phyloP scores from a whole-genome alignment of 257 asterid species.

The Solanum habrochaites region DNA sequence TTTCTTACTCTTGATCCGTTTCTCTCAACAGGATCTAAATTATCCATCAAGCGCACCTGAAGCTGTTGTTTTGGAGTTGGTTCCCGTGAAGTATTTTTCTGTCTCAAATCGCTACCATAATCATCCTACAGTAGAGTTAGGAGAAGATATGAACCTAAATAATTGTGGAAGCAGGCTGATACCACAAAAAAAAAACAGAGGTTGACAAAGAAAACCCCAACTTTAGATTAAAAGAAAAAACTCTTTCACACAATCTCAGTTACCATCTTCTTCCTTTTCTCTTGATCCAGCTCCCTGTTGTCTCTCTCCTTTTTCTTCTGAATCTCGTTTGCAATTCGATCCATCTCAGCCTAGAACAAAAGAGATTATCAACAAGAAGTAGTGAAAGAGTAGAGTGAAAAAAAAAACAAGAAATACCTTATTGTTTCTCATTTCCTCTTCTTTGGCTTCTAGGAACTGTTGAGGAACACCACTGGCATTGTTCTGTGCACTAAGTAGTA shows the following conservation, averaged over 20 bases:
- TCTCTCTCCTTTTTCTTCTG: slow-evolving; percentile 76
- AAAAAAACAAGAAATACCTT: slow-evolving; percentile 31
- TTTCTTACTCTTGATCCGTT: slow-evolving; percentile 42
- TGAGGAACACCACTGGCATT: slow-evolving; percentile 94
- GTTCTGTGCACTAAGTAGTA: slow-evolving; percentile 88
- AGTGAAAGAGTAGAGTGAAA: neutral
- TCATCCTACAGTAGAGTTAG: slow-evolving; percentile 98
- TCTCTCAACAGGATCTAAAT: slow-evolving; percentile 38
- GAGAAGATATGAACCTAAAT: slow-evolving; percentile 95
- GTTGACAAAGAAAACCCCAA: slow-evolving; percentile 34
- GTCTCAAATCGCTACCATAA: slow-evolving; percentile 31
- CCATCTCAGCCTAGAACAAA: slow-evolving; percentile 70
- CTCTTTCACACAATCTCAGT: slow-evolving; percentile 28
- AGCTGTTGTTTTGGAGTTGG: slow-evolving; percentile 30
- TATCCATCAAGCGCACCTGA: slow-evolving; percentile 29
- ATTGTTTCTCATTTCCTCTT: slow-evolving; percentile 80
- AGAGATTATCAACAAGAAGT: neutral
- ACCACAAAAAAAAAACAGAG: slow-evolving; percentile 43
- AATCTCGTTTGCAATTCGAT: slow-evolving; percentile 67
- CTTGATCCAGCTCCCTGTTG: slow-evolving; percentile 50
- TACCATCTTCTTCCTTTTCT: slow-evolving; percentile 61
- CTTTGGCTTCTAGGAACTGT: slow-evolving; percentile 93
- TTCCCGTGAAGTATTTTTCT: slow-evolving; percentile 23
- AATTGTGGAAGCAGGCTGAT: slow-evolving; percentile 98
- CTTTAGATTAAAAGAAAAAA: slow-evolving; percentile 8